phyloP scores from a whole-genome alignment of 495 filamentous ascomycete species.

The Daldinia childiae region DNA sequence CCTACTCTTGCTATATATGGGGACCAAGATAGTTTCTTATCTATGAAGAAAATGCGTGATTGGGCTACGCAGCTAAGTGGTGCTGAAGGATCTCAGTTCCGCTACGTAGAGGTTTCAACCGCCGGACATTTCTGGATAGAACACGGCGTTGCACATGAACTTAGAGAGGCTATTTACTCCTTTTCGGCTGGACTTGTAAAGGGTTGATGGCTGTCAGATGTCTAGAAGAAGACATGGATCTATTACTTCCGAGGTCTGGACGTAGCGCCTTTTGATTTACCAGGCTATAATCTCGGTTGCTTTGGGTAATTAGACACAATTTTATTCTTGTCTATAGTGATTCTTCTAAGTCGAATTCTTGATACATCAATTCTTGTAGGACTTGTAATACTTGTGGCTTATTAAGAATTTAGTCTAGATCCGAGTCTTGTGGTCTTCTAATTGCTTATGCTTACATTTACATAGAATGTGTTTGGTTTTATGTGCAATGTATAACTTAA shows the following conservation, averaged over 20 bases:
- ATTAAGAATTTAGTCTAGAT: not conserved
- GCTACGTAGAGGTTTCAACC: conserved; percentile 65
- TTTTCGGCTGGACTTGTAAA: conserved; percentile 2
- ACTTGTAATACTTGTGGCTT: not conserved
- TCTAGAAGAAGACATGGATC: not conserved
- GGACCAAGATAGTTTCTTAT: conserved; percentile 79
- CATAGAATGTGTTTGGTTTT: not conserved
- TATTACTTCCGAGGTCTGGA: not conserved
- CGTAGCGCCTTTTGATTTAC: not conserved
- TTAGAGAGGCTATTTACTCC: conserved; percentile 57
- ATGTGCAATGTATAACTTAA: not conserved
- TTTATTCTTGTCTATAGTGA: not conserved
- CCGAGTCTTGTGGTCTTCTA: not conserved
- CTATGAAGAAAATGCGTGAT: conserved; percentile 68
- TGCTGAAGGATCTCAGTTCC: conserved; percentile 55
- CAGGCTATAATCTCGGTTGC: not conserved
- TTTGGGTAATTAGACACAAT: not conserved
- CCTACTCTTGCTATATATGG: conserved; percentile 80
- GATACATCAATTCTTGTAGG: not conserved
- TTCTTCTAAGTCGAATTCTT: not conserved
- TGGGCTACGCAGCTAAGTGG: conserved; percentile 72
- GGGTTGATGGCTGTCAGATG: not conserved
- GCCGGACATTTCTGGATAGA: conserved; percentile 90
- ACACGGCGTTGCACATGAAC: conserved; percentile 63
- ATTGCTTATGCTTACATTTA: not conserved